These are phyloP conservation scores for Berkeleyomyces basicola DNA, from an alignment of 2,329 filamentous ascomycete species.

Conservation along the genomic window DNA sequence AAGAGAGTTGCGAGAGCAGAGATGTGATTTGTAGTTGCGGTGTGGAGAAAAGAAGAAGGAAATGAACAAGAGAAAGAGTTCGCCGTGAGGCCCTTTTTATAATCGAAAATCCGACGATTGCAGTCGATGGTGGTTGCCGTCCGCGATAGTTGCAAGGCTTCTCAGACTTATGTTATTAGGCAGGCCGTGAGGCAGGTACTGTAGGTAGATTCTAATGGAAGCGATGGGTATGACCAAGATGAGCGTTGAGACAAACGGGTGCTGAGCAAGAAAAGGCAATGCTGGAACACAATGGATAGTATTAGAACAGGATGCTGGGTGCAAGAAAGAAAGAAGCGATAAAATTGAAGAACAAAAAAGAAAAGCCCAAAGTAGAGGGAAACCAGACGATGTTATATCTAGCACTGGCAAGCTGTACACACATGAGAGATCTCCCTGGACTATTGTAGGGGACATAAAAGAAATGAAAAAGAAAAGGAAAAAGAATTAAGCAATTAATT, in stretches of 20 bases:
- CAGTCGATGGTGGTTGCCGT: neutral
- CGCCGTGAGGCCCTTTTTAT: neutral
- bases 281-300: neutral
- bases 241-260: neutral
- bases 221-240: neutral
- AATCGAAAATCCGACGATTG: neutral
- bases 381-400: slow-evolving; percentile 1
- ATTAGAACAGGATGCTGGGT: neutral
- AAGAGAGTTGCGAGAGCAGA: neutral
- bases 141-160: neutral
- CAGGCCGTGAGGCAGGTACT: neutral
- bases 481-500: no score
- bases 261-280: slow-evolving; percentile 4
- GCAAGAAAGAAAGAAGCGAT: neutral
- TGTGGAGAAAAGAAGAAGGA: neutral
- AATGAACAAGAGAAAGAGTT: neutral
- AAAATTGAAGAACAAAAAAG: neutral
- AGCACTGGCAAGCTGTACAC: no score
- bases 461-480: no score
- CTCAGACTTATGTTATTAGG: neutral
- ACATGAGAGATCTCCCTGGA: no score
- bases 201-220: neutral
- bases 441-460: no score
- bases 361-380: neutral
- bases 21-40: neutral